These are phyloP conservation scores for Fusarium xylarioides DNA, from an alignment of 2,329 filamentous ascomycete genomes.

Conservation along the genomic window DNA sequence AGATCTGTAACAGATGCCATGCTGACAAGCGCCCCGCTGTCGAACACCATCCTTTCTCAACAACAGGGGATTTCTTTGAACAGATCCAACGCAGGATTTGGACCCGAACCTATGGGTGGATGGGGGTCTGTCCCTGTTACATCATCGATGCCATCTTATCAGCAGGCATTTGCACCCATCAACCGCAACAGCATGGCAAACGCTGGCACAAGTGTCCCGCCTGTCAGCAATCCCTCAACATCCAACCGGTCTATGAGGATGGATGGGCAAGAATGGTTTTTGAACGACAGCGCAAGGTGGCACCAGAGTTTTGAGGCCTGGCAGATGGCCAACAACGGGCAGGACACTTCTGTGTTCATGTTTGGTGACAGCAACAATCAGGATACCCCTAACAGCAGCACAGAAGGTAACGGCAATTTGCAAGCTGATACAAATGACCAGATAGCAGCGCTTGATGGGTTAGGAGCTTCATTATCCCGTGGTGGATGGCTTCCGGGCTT, in stretches of 20 bases:
- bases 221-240: conserved; percentile 35
- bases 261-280: conserved; percentile 65
- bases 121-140: conserved; percentile 39
- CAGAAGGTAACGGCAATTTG: conserved; percentile 25
- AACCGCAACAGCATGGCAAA: conserved; percentile 25
- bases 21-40: conserved; percentile 18
- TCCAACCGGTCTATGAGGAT: conserved; percentile 47
- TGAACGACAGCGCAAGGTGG: conserved; percentile 66
- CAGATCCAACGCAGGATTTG: conserved; percentile 32
- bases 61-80: conserved; percentile 36
- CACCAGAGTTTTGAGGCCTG: conserved; percentile 66
- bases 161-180: conserved; percentile 33
- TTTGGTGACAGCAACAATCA: conserved; percentile 39
- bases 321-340: conserved; percentile 50
- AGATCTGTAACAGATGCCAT: conserved; percentile 23
- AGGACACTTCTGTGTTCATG: conserved; percentile 43
- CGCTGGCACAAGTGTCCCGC: conserved; percentile 15
- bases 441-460: conserved; percentile 44
- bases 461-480: conserved; percentile 45
- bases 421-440: conserved; percentile 37
- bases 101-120: conserved; percentile 37
- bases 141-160: conserved; percentile 34
- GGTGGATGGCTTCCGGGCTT: conserved; percentile 50
- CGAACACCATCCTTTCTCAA: conserved; percentile 16
- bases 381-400: conserved; percentile 30